These are phyloP conservation scores for Blastomyces percursus DNA, from an alignment of 2,329 filamentous ascomycete genomes.

Conservation along the genomic window DNA sequence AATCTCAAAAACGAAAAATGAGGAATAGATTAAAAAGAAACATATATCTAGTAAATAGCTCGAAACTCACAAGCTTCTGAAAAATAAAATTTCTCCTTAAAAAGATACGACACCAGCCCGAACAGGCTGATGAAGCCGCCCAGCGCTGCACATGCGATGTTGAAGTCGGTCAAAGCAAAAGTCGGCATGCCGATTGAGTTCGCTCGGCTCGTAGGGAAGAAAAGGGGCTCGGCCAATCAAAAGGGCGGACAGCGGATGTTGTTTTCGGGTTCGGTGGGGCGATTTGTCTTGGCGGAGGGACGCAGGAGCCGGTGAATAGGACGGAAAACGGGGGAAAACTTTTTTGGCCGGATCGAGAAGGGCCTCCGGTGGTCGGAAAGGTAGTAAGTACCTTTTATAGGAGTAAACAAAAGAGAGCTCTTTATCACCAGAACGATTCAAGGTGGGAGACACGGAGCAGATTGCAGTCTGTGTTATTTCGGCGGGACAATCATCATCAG, in stretches of 20 bases:
- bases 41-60: background rate
- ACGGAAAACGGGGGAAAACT: background rate
- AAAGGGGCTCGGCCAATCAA: background rate
- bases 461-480: conserved; percentile 29
- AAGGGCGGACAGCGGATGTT: background rate
- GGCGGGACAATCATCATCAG: conserved; percentile 22
- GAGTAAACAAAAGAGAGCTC: background rate
- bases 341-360: background rate
- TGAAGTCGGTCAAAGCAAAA: conserved; percentile 63
- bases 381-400: background rate
- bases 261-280: background rate
- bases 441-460: background rate
- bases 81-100: conserved; percentile 83
- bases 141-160: conserved; percentile 67
- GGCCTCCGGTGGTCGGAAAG: background rate
- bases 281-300: background rate
- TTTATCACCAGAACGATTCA: background rate
- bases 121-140: conserved; percentile 88
- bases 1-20: background rate
- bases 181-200: conserved; percentile 42
- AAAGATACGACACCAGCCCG: conserved; percentile 75
- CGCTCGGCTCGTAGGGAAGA: background rate
- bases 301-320: background rate
- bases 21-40: background rate
- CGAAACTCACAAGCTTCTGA: conserved; percentile 67